Evolutionary conservation across 805 yeast species (phyloP).

Genomic region (Myxozyma lipomycoides): DNA sequence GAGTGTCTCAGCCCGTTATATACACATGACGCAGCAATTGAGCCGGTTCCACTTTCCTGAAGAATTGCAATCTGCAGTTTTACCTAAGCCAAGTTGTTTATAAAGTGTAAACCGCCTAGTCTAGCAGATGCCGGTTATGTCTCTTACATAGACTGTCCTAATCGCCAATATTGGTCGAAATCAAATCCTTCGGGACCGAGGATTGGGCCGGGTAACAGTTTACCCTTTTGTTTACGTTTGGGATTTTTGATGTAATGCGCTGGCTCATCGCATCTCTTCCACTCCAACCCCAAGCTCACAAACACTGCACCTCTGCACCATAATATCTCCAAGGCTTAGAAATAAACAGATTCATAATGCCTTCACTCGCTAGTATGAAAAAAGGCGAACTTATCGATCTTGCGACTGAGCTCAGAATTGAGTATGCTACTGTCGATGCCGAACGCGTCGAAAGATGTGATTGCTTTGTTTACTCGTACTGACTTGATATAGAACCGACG

Average conservation of each 20-base stretch:
- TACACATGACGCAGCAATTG: too few species aligned
- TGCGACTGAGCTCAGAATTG: conserved; percentile 39
- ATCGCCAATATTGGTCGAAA: too few species aligned
- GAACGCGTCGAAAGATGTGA: background rate
- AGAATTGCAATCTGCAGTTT: too few species aligned
- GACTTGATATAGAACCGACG: conserved; percentile 27
- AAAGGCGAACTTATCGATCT: conserved; percentile 41
- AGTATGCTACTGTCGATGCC: conserved; percentile 32
- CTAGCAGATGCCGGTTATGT: too few species aligned
- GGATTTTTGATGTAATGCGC: background rate
- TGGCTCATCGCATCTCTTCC: background rate
- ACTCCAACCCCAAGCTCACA: too few species aligned
- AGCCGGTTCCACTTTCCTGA: too few species aligned
- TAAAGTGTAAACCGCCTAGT: too few species aligned
- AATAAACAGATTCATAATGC: background rate
- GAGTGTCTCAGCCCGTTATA: too few species aligned
- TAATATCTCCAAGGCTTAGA: background rate
- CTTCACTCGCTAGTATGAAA: conserved; percentile 37
- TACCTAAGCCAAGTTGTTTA: too few species aligned
- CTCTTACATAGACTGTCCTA: too few species aligned
- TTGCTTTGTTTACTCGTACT: background rate
- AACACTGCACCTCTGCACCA: too few species aligned
- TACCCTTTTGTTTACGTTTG: background rate
- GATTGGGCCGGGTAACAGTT: background rate
- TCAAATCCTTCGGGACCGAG: too few species aligned